Percentiles rank a stretch among this genome's conserved stretches.
Conservation (phyloP, 2,329 filamentous ascomycete genomes). For the Colletotrichum higginsianum region DNA sequence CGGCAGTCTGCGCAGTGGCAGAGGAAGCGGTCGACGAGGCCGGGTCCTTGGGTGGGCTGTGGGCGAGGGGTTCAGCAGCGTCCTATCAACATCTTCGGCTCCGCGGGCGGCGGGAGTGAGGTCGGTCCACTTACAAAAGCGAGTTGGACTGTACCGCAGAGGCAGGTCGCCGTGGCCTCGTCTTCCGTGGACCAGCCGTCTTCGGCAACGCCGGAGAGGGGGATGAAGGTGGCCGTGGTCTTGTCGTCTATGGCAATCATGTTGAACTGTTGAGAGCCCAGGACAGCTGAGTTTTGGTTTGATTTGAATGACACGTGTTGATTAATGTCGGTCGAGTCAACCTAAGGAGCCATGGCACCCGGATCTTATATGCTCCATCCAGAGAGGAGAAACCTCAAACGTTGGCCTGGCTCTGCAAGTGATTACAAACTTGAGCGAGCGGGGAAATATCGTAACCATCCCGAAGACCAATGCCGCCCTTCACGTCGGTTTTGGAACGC, state of each 20-base stretch:
- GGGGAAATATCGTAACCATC: neutral
- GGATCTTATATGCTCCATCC: too few relatives aligned
- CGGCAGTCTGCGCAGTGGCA: slow-evolving; percentile 75
- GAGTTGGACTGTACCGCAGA: slow-evolving; percentile 71
- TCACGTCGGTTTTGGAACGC: neutral
- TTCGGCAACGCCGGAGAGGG: slow-evolving; percentile 46
- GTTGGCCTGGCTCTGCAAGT: neutral
- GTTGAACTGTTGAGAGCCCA: neutral
- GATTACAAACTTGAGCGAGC: neutral
- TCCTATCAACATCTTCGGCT: neutral
- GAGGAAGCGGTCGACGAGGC: slow-evolving; percentile 65
- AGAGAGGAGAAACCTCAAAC: neutral
- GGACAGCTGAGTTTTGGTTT: neutral
- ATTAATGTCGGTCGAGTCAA: too few relatives aligned
- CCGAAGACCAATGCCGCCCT: neutral
- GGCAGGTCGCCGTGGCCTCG: slow-evolving; percentile 71
- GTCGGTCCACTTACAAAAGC: slow-evolving; percentile 59
- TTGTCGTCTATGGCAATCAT: slow-evolving; percentile 21
- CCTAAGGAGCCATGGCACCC: too few relatives aligned
- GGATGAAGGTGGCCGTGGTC: slow-evolving; percentile 51
- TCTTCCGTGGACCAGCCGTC: slow-evolving; percentile 63
- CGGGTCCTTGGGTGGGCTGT: slow-evolving; percentile 61
- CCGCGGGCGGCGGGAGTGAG: too few relatives aligned
- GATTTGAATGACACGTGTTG: neutral
- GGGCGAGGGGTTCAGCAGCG: neutral